Conservation (phyloP, 2,329 filamentous ascomycete genomes). For the Fusarium chlamydosporum region DNA sequence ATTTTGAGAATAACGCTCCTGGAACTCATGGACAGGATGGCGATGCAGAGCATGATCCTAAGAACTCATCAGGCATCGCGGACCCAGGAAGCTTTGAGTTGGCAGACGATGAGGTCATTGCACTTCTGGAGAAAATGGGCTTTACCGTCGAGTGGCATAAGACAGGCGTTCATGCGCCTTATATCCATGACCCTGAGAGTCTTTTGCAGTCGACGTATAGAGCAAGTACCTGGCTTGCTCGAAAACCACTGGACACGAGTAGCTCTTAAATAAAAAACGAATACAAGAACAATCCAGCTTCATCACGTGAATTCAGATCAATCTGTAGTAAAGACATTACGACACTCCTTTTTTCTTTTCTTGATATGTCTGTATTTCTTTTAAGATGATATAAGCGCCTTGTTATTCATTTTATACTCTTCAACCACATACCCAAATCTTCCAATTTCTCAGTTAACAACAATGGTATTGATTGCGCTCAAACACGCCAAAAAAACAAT, state of each 20-base stretch:
- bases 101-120: conserved; percentile 87
- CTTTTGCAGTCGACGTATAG: conserved; percentile 89
- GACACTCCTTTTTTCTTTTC: no score
- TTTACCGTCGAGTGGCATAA: conserved; percentile 79
- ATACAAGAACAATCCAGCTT: neutral
- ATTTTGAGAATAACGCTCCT: conserved; percentile 84
- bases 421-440: no score
- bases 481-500: no score
- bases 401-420: no score
- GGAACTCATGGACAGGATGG: conserved; percentile 68
- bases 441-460: no score
- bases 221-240: conserved; percentile 87
- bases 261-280: conserved; percentile 2
- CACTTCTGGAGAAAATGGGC: conserved; percentile 79
- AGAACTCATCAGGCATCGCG: conserved; percentile 76
- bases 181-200: conserved; percentile 86
- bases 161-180: conserved; percentile 77
- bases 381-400: no score
- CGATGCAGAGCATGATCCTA: conserved; percentile 65
- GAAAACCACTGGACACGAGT: conserved; percentile 67
- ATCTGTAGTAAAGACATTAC: no score
- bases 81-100: conserved; percentile 93
- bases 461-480: no score
- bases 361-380: no score
- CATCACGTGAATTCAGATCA: neutral